A percentile compares a stretch with the other conserved stretches of the same genome.
Conservation (phyloP, 2,329 filamentous ascomycete species). For the Simplicillium aogashimaense region DNA sequence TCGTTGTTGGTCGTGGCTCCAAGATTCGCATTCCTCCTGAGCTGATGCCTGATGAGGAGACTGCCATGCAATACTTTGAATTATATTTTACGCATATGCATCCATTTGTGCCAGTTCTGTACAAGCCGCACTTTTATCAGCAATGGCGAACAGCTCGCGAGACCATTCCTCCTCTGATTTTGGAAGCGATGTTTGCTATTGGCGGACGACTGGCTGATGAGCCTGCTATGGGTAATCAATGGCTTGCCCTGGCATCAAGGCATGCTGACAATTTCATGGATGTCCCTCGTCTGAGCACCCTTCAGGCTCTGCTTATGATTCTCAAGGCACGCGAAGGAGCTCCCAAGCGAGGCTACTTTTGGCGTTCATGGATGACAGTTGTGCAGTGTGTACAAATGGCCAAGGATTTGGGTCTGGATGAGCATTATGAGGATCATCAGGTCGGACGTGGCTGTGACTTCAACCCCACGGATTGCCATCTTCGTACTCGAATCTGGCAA, state of each 20-base stretch:
- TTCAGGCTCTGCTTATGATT: slow-evolving; percentile 80
- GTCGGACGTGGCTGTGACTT: slow-evolving; percentile 61
- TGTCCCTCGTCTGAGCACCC: slow-evolving; percentile 77
- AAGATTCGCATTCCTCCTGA: slow-evolving; percentile 84
- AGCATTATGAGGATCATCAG: slow-evolving; percentile 73
- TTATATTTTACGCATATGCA: slow-evolving; percentile 88
- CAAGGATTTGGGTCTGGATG: slow-evolving; percentile 81
- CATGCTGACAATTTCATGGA: slow-evolving; percentile 94
- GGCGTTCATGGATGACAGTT: slow-evolving; percentile 92
- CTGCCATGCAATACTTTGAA: slow-evolving; percentile 74
- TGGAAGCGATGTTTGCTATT: slow-evolving; percentile 88
- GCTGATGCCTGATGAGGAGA: slow-evolving; percentile 83
- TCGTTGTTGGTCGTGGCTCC: slow-evolving; percentile 57
- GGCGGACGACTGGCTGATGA: slow-evolving; percentile 76
- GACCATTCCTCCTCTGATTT: slow-evolving; percentile 78
- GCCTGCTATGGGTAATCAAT: slow-evolving; percentile 76
- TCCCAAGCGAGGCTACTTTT: slow-evolving; percentile 90
- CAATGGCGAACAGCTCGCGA: slow-evolving; percentile 79
- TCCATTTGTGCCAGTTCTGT: slow-evolving; percentile 84
- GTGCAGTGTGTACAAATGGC: slow-evolving; percentile 90
- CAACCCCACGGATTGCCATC: slow-evolving; percentile 63
- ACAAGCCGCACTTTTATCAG: slow-evolving; percentile 71
- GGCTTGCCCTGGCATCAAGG: slow-evolving; percentile 81
- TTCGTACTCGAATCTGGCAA: slow-evolving; percentile 86
- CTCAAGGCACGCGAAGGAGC: slow-evolving; percentile 87